Conservation (phyloP, 495 filamentous ascomycete genomes). For the Neurospora africana region DNA sequence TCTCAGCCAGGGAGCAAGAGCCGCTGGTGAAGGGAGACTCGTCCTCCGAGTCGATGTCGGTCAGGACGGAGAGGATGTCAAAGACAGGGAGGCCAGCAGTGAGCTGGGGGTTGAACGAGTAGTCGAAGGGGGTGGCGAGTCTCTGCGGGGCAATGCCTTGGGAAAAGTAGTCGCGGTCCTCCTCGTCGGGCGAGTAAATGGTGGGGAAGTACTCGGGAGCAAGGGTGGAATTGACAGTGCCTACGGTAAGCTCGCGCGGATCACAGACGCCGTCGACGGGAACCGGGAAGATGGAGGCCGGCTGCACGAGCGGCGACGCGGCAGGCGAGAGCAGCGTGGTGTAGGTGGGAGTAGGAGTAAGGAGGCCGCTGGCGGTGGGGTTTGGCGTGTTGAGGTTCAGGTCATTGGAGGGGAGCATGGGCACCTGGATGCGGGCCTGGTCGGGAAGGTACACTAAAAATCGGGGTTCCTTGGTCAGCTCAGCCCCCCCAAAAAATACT, state of each 20-base stretch:
- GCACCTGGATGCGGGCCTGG: conserved; percentile 19
- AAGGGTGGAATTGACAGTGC: conserved; percentile 44
- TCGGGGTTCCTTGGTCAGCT: conserved; percentile 27
- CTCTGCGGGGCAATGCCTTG: not conserved
- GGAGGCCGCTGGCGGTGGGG: conserved; percentile 57
- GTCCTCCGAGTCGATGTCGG: conserved; percentile 83
- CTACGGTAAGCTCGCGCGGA: conserved; percentile 81
- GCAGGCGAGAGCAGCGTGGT: conserved; percentile 75
- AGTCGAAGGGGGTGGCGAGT: conserved; percentile 26
- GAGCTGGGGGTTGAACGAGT: conserved; percentile 36
- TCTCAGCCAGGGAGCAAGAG: conserved; percentile 55
- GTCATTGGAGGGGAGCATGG: conserved; percentile 44
- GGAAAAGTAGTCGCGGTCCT: conserved; percentile 50
- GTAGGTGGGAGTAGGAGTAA: conserved; percentile 39
- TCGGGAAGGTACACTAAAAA: conserved; percentile 72
- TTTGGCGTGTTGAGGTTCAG: conserved; percentile 11
- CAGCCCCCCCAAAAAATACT: conserved; percentile 13
- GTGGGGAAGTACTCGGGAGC: conserved; percentile 50
- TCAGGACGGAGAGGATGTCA: conserved; percentile 56
- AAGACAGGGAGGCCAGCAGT: conserved; percentile 62
- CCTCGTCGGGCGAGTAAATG: conserved; percentile 60
- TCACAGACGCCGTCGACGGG: conserved; percentile 78
- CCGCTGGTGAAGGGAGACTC: conserved; percentile 58
- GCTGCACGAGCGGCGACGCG: conserved; percentile 43
- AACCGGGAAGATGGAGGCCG: not conserved